Evolutionary conservation across 139 green algal species (phyloP), one percentile per base, ranked within the genome.

Genomic region (Chlamydomonas sphaeroides): DNA sequence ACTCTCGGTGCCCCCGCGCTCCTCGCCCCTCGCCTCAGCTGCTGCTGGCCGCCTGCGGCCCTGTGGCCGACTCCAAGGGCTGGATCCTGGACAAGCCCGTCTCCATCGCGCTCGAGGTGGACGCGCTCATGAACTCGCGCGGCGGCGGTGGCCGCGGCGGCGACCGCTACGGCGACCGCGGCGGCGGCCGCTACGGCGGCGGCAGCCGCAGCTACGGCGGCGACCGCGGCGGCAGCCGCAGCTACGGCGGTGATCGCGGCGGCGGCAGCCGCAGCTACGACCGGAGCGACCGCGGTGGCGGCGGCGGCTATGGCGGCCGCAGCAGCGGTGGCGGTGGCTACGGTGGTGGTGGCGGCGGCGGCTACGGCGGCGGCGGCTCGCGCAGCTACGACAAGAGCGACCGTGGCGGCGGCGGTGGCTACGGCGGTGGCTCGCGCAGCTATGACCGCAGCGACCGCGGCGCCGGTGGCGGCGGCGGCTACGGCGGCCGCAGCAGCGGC

Each of bases 51-150:
- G 39, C 70, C 74, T 84, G 65, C 41, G 35, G 48, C 1, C 42
- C 25, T 10, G 71, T 65, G 38, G 77, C 76, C 20, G 66, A 74
- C 51, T 30, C 57, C 30, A 30, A 65, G 38, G 85, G 85, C 14
- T 83, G 81, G 71, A 18, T 73, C 11, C 68, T 92, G 39, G 85
- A 92, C 39, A 56, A 57, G 61, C 85, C 89, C 14, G 45, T 39
- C 26, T 80, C 76, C 30, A 70, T 93, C 17, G 65, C 87, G 3
- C 76, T 93, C 14, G 89, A 93, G 39, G 65, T 90, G 10, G 51
- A 74, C 15, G 84, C 87, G 48, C 68, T 89, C 30, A 38, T 85
- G 35, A 61, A 65, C 18, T 85, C 83, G 33, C 38, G 83, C 67
- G 10, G 83, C 38, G 36, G 73, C 5, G 66, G 79, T 21, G 74